Conservation (phyloP, 2,329 filamentous ascomycete species). For the Ophiostoma populinum region DNA sequence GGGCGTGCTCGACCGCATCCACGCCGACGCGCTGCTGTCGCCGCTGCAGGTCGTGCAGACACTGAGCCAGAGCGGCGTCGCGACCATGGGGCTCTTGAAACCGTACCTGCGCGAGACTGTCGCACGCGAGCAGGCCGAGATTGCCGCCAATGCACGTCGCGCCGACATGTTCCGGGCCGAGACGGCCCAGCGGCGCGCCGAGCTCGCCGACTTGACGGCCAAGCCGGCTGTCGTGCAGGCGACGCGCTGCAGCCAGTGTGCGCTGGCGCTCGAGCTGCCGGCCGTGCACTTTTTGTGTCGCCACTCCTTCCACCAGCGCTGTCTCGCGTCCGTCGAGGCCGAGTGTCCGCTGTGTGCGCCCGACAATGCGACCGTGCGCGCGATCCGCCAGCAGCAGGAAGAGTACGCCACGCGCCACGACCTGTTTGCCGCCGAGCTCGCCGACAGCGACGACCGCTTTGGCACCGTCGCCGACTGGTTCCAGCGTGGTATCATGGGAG, state of each 20-base stretch:
- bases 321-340: constrained; percentile 31
- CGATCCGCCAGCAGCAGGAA: constrained; percentile 70
- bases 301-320: constrained; percentile 89
- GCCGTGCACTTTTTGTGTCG: constrained; percentile 94
- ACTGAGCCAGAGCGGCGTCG: constrained; percentile 49
- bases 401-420: constrained; percentile 80
- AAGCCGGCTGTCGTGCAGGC: constrained; percentile 85
- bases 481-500: constrained; percentile 74
- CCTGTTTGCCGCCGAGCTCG: constrained; percentile 67
- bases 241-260: constrained; percentile 72
- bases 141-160: constrained; percentile 59
- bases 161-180: constrained; percentile 73
- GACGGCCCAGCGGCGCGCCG: constrained; percentile 60
- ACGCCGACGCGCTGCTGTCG: constrained; percentile 82
- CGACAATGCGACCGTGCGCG: constrained; percentile 74
- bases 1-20: constrained; percentile 66
- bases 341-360: constrained; percentile 78
- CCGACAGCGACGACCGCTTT: constrained; percentile 64
- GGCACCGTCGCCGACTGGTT: constrained; percentile 91
- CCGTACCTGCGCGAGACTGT: constrained; percentile 81
- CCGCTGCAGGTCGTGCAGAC: constrained; percentile 94
- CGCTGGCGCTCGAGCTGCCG: constrained; percentile 62
- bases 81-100: constrained; percentile 96
- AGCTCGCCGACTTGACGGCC: constrained; percentile 57
- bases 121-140: constrained; percentile 72